Percentiles rank a stretch among this genome's conserved stretches.
These are phyloP conservation scores for Amanita exitialis DNA, from an alignment of 768 basidiomycete genomes.

Conservation along the genomic window DNA sequence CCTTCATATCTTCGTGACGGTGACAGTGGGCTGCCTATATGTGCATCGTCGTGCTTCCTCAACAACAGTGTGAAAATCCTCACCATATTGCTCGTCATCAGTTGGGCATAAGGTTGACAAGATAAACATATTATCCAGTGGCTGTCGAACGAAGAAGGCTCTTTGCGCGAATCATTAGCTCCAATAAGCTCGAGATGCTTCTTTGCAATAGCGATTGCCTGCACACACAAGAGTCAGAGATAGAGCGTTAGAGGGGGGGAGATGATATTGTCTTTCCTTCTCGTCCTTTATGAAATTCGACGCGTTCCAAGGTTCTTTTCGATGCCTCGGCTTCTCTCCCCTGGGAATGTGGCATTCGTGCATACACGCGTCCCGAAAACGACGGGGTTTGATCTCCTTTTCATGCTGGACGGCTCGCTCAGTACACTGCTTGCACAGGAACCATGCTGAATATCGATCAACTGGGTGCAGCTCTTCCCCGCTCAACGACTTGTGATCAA, in stretches of 20 bases:
- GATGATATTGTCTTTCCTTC: background rate
- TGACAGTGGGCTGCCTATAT: constrained; percentile 1
- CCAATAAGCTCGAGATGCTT: background rate
- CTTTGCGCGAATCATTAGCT: background rate
- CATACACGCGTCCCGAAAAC: background rate
- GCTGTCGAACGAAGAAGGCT: background rate
- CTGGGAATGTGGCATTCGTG: background rate
- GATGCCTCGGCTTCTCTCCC: background rate
- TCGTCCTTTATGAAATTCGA: constrained; percentile 5
- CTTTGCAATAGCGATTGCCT: background rate
- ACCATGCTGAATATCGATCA: background rate
- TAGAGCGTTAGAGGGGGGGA: background rate
- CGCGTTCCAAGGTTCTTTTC: background rate
- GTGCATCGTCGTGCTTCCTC: background rate
- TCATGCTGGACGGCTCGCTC: background rate
- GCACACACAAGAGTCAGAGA: background rate
- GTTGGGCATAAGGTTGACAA: background rate
- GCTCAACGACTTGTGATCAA: background rate
- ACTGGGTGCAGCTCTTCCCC: background rate
- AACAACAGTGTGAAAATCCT: background rate
- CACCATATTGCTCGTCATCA: background rate
- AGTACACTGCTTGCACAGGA: constrained; percentile 2
- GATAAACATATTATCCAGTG: background rate
- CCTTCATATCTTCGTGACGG: constrained; percentile 4
- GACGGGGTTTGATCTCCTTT: background rate